These are phyloP conservation scores for Plasmodium gaboni DNA, from an alignment of 169 alveolate species.

Conservation along the genomic window DNA sequence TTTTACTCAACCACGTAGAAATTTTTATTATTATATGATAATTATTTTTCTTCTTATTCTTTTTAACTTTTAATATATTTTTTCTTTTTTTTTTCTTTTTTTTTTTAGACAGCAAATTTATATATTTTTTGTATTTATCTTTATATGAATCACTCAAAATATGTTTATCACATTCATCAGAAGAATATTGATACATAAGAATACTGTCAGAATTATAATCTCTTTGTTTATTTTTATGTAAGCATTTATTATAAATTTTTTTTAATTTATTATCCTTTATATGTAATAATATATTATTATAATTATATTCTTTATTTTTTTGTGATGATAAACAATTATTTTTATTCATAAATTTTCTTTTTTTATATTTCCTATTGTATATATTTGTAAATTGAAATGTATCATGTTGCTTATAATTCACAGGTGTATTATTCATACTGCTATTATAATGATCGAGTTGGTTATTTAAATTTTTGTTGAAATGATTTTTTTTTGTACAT, in stretches of 20 bases:
- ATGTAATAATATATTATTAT: neutral
- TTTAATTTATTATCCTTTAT: neutral
- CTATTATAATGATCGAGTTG: neutral
- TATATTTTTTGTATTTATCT: neutral
- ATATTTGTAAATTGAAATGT: too few relatives aligned
- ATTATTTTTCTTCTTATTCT: slow-evolving; percentile 3
- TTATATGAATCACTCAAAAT: neutral
- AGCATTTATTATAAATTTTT: too few relatives aligned
- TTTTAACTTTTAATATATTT: neutral
- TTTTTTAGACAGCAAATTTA: slow-evolving; percentile 3
- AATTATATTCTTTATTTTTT: neutral
- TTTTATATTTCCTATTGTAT: neutral
- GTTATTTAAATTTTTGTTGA: neutral
- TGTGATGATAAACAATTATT: neutral
- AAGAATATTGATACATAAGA: neutral
- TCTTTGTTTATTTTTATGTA: neutral
- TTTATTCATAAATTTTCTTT: neutral
- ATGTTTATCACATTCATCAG: neutral
- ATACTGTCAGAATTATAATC: slow-evolving; percentile 1
- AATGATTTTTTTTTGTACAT: neutral
- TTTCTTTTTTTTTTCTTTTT: slow-evolving; percentile 6
- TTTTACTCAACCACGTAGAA: slow-evolving; percentile 69
- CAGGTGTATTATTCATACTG: too few relatives aligned
- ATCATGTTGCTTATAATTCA: too few relatives aligned
- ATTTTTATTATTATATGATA: slow-evolving; percentile 46